A percentile compares a stretch with the other conserved stretches of the same genome.
phyloP scores from a whole-genome alignment of 202 grass and related monocot genomes.

The Brachypodium distachyon region DNA sequence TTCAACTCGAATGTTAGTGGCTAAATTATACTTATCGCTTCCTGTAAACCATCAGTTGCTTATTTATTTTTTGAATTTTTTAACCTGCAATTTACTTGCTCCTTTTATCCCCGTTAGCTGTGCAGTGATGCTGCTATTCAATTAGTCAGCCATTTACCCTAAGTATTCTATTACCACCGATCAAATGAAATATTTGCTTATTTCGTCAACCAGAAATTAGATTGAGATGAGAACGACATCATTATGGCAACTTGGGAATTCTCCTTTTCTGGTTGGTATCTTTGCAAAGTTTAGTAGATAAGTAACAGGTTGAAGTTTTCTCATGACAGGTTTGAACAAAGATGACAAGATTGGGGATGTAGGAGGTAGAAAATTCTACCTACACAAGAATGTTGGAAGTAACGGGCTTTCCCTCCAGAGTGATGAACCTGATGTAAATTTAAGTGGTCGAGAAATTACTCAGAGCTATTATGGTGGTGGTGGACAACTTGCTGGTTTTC shows the following conservation, averaged over 20 bases:
- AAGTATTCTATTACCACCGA: background rate
- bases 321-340: conserved; percentile 61
- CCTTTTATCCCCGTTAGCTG: background rate
- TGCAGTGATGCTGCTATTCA: background rate
- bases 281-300: background rate
- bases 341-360: conserved; percentile 75
- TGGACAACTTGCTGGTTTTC: background rate
- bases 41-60: background rate
- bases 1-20: background rate
- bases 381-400: conserved; percentile 42
- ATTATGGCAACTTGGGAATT: background rate
- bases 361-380: conserved; percentile 73
- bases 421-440: background rate
- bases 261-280: background rate
- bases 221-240: background rate
- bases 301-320: background rate
- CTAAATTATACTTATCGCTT: background rate
- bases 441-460: background rate
- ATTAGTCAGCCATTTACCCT: background rate
- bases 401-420: conserved; percentile 21
- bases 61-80: background rate
- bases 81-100: background rate
- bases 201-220: background rate
- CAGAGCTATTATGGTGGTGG: background rate
- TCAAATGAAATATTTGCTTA: background rate